Percentiles rank a stretch among this genome's conserved stretches.
phyloP scores from a whole-genome alignment of 805 yeast genomes.

The Kurtzmaniella fragi region DNA sequence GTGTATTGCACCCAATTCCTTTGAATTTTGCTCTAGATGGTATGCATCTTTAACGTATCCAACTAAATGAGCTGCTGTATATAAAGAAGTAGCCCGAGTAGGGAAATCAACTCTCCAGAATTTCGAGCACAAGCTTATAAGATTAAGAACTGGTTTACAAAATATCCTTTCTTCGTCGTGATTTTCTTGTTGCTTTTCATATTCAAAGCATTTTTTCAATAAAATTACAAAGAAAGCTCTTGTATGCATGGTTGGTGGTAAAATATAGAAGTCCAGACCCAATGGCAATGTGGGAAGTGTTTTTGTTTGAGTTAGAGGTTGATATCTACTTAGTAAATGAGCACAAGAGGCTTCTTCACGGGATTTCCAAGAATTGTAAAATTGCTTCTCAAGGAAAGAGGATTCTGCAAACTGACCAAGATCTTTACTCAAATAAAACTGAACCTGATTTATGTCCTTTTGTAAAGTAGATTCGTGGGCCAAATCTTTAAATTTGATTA shows the following conservation, averaged over 20 bases:
- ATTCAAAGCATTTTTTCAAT: slow-evolving; percentile 37
- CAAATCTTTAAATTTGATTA: slow-evolving; percentile 35
- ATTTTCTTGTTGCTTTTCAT: slow-evolving; percentile 19
- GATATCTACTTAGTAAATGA: slow-evolving; percentile 21
- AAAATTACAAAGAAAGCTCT: slow-evolving; percentile 37
- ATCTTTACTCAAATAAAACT: slow-evolving; percentile 32
- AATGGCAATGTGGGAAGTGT: slow-evolving; percentile 28
- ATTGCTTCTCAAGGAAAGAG: slow-evolving; percentile 16
- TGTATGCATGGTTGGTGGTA: slow-evolving; percentile 30
- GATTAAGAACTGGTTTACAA: slow-evolving; percentile 37
- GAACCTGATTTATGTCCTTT: slow-evolving; percentile 29
- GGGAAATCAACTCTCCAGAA: slow-evolving; percentile 57
- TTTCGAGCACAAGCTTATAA: slow-evolving; percentile 42
- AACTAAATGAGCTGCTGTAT: slow-evolving; percentile 41
- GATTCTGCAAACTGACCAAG: slow-evolving; percentile 33
- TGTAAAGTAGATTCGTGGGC: slow-evolving; percentile 37
- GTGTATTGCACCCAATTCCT: slow-evolving; percentile 28
- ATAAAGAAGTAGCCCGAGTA: slow-evolving; percentile 45
- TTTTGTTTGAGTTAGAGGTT: slow-evolving; percentile 26
- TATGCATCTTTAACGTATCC: slow-evolving; percentile 27
- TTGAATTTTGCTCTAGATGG: slow-evolving; percentile 9
- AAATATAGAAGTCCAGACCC: slow-evolving; percentile 33
- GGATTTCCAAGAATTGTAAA: slow-evolving; percentile 29
- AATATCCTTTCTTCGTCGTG: slow-evolving; percentile 18
- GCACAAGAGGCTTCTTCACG: slow-evolving; percentile 21